These are phyloP conservation scores for Pachyrhizus erosus DNA, from an alignment of 306 rosid genomes.

Conservation along the genomic window DNA sequence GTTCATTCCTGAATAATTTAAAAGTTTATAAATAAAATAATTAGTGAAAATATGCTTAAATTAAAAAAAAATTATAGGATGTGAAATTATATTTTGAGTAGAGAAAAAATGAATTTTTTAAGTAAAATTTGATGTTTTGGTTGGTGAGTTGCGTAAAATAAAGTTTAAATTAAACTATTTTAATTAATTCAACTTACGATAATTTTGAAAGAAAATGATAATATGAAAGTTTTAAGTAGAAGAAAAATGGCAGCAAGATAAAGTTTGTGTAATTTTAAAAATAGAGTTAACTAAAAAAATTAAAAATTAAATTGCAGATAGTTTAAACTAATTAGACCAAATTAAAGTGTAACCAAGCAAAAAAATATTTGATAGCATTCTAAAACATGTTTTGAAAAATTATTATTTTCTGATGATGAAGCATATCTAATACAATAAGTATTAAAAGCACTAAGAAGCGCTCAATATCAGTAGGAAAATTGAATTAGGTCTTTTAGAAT, in stretches of 20 bases:
- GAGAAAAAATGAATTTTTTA: background rate
- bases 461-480: background rate
- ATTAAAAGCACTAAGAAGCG: background rate
- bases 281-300: background rate
- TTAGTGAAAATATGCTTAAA: background rate
- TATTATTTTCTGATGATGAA: background rate
- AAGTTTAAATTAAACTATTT: background rate
- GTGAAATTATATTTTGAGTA: background rate
- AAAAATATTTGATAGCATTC: background rate
- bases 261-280: background rate
- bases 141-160: background rate
- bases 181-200: background rate
- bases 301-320: background rate
- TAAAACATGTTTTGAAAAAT: background rate
- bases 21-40: background rate
- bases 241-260: background rate
- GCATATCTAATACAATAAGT: background rate
- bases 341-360: background rate
- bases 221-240: background rate
- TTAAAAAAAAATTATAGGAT: background rate
- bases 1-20: background rate
- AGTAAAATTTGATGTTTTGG: background rate
- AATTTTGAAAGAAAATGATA: background rate
- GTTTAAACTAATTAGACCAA: background rate
- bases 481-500: background rate